Evolutionary conservation across 1,284 basidiomycete species (phyloP), one percentile per base, ranked within the genome.

Genomic region (Leccinum solheimii): DNA sequence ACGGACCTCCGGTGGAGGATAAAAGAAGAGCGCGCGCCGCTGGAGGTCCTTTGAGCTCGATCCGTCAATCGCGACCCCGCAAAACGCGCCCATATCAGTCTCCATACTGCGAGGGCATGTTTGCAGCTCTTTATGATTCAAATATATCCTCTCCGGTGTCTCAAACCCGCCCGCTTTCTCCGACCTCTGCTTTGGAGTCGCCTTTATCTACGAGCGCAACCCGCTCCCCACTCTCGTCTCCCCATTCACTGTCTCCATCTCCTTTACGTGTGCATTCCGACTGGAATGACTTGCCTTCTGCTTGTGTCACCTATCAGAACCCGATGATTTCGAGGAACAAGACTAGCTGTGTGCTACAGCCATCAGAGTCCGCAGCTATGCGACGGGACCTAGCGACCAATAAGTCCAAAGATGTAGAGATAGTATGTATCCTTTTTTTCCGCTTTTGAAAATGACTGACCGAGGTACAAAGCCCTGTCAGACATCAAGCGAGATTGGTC

Each of bases 151-250:
- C 53, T 3, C 21, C 56, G 1, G 27, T 38, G 27, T 57, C 43
- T 14, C 55, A 43, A 40, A 6, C 56, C 19, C n/a, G n/a, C 32
- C 56, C 54, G 26, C n/a, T 52, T 19, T 62, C 66, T 34, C 54
- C 61, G 4, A 23, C 27, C 14, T 19, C 36, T 32, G 21, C 30
- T 48, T 52, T 56, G 3, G 10, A 14, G 34, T 55, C 55, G 3
- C 55, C 62, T 19, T 59, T 58, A 23, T 54, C 58, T 50, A 30
- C 60, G 11, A 48, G 51, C 19, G 5, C 19, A 14, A 51, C 59
- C 7, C 55, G 56, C n/a, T 69, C 70, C 27, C 68, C 63, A 26
- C 55, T 64, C 23, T 51, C 36, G 10, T 51, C 63, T 9, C 60
- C 56, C 3, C 38, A 55, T 7, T n/a, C 56, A 8, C 49, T 71